phyloP scores from a whole-genome alignment of 305 asterid species.

The Solanum hybrid region DNA sequence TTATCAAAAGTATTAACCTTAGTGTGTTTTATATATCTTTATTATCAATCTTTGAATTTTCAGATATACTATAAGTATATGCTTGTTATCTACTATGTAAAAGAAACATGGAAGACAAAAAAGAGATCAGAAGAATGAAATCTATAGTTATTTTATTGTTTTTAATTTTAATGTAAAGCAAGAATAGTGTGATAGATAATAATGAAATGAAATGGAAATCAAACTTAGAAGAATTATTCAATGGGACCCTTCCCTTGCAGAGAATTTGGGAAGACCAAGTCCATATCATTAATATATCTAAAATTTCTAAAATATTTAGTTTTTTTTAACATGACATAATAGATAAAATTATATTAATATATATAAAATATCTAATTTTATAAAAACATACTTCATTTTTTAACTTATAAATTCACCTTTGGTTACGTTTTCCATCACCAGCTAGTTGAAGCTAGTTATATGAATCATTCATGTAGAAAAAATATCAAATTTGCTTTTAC shows the following conservation, averaged over 20 bases:
- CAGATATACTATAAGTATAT: constrained; percentile 3
- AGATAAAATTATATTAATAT: too few species aligned
- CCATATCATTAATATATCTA: neutral
- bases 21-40: neutral
- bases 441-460: neutral
- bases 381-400: neutral
- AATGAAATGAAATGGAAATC: neutral
- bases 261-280: neutral
- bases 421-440: neutral
- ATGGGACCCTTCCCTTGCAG: neutral
- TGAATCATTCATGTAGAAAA: too few species aligned
- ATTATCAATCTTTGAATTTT: constrained; percentile 10
- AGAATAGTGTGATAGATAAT: neutral
- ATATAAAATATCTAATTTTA: too few species aligned
- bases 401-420: neutral
- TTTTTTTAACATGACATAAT: too few species aligned
- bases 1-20: neutral
- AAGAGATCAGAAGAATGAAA: neutral
- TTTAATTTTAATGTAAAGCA: neutral
- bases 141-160: neutral
- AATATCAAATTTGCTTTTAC: neutral
- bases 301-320: too few species aligned
- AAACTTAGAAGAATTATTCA: constrained; percentile 2
- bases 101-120: neutral
- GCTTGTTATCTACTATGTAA: neutral